Percentiles rank a stretch among this genome's conserved stretches.
phyloP scores from a whole-genome alignment of 2,329 filamentous ascomycete species.

The Penicillium janthinellum region DNA sequence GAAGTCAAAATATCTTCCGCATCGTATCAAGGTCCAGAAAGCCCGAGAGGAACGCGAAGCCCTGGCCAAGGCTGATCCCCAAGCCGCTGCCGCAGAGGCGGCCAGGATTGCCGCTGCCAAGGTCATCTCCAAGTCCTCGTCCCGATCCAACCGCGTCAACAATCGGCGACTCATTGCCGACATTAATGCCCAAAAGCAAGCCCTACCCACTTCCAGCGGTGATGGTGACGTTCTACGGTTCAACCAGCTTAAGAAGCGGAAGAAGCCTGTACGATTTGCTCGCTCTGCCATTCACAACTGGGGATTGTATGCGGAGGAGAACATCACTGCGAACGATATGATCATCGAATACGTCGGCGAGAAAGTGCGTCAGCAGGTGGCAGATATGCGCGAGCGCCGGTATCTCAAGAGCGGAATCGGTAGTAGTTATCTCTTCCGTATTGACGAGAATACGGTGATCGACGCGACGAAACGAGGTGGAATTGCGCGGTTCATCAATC shows the following conservation, averaged over 20 bases:
- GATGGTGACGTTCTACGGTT: conserved; percentile 94
- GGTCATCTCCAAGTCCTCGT: conserved; percentile 81
- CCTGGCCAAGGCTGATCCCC: conserved; percentile 65
- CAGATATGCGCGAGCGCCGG: conserved; percentile 88
- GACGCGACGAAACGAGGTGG: conserved; percentile 98
- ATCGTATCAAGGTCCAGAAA: conserved; percentile 94
- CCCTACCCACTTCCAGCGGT: conserved; percentile 65
- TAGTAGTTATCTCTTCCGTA: conserved; percentile 95
- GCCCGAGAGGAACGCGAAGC: conserved; percentile 86
- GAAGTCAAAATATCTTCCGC: conserved; percentile 96
- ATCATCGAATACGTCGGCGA: conserved; percentile 99
- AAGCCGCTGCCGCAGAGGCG: conserved; percentile 67
- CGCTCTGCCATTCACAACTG: conserved; percentile 98
- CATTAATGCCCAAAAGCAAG: conserved; percentile 90
- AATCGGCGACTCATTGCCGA: conserved; percentile 93
- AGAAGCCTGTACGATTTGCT: conserved; percentile 98
- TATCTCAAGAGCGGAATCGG: conserved; percentile 97
- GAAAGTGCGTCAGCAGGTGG: conserved; percentile 93
- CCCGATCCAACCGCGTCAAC: conserved; percentile 90
- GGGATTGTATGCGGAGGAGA: conserved; percentile 97
- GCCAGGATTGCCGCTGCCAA: conserved; percentile 77
- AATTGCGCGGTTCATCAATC: conserved; percentile 96
- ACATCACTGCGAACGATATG: conserved; percentile 97
- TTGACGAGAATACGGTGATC: conserved; percentile 95
- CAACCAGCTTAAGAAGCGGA: conserved; percentile 98